Percentiles rank a stretch among this genome's conserved stretches.
phyloP scores from a whole-genome alignment of 169 alveolate genomes.

The Blepharisma undulans region DNA sequence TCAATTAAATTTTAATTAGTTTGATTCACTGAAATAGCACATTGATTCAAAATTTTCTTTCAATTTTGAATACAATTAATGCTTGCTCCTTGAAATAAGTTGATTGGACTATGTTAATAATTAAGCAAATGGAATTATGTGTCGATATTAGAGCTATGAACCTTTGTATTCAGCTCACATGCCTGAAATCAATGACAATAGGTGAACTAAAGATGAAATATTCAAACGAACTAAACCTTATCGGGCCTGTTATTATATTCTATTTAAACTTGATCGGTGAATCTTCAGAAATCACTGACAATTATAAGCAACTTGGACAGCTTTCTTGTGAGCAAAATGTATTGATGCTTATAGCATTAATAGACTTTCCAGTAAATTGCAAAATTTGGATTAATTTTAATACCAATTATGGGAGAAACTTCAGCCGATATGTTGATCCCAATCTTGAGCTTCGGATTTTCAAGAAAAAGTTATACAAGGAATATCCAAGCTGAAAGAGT shows the following conservation, averaged over 20 bases:
- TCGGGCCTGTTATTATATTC: not conserved
- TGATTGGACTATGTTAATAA: not conserved
- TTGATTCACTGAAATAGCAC: too few species aligned
- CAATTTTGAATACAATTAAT: too few species aligned
- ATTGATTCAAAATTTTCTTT: too few species aligned
- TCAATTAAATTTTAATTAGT: too few species aligned
- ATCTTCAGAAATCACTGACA: not conserved
- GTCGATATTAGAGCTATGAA: not conserved
- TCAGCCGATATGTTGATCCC: not conserved
- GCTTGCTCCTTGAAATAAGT: too few species aligned
- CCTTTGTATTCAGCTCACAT: not conserved
- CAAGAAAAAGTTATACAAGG: too few species aligned
- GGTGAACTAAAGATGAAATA: not conserved
- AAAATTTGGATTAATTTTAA: too few species aligned
- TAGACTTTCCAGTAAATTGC: not conserved
- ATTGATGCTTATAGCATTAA: not conserved
- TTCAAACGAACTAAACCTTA: not conserved
- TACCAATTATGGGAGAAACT: not conserved
- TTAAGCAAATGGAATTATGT: not conserved
- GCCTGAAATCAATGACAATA: not conserved
- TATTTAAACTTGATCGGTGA: not conserved
- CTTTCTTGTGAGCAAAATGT: not conserved
- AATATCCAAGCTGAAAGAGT: not conserved
- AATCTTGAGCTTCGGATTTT: not conserved
- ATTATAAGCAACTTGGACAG: not conserved